phyloP scores from a whole-genome alignment of 352 stramenopile species.

The Elongisporangium prolatum region DNA sequence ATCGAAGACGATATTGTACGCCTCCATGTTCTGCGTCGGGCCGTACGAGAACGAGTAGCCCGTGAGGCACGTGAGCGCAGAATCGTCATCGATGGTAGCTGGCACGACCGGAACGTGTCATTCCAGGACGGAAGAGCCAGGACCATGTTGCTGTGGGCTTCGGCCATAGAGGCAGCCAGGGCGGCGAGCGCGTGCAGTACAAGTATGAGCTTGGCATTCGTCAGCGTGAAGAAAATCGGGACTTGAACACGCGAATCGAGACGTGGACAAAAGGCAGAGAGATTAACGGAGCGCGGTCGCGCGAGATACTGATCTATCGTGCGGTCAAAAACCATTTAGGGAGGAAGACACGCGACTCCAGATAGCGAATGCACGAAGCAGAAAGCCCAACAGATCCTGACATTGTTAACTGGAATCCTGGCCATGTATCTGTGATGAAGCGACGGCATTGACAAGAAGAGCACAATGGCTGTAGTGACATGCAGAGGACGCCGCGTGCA shows the following conservation, averaged over 20 bases:
- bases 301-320: not conserved
- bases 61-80: slow-evolving; percentile 20
- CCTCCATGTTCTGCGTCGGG: slow-evolving; percentile 12
- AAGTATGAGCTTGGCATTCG: slow-evolving; percentile 2
- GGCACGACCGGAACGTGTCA: slow-evolving; percentile 18
- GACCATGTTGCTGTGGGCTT: slow-evolving; percentile 28
- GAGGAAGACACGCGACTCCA: not conserved
- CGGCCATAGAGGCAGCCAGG: slow-evolving; percentile 2
- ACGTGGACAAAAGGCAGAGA: too few relatives aligned
- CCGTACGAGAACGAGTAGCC: slow-evolving; percentile 19
- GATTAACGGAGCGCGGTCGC: too few relatives aligned
- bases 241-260: not conserved
- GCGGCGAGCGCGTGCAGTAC: slow-evolving; percentile 3
- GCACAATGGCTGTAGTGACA: too few relatives aligned
- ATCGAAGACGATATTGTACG: slow-evolving; percentile 15
- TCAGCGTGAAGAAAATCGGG: not conserved
- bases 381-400: not conserved
- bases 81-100: slow-evolving; percentile 30
- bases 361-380: not conserved
- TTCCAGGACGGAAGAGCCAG: slow-evolving; percentile 29
- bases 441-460: too few relatives aligned
- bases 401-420: too few relatives aligned
- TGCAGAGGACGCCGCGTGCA: too few relatives aligned
- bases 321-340: not conserved
- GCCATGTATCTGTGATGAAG: too few relatives aligned